phyloP scores from a whole-genome alignment of 2,329 filamentous ascomycete genomes.

The Pyrenophora graminea region DNA sequence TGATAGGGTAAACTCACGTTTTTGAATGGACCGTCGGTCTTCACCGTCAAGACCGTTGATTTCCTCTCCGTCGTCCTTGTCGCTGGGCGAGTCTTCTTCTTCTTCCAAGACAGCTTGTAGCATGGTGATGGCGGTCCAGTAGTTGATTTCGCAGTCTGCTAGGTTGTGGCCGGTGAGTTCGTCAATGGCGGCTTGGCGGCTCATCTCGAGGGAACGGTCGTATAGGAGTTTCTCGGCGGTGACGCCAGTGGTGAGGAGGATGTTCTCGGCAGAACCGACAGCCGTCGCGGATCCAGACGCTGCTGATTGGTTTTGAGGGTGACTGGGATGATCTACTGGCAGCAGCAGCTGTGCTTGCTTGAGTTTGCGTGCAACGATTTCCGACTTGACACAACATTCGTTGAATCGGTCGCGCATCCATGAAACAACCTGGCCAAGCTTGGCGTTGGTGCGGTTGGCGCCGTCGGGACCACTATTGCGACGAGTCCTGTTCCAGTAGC shows the following conservation, averaged over 20 bases:
- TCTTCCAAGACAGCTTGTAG: slow-evolving; percentile 90
- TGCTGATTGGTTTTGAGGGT: slow-evolving; percentile 75
- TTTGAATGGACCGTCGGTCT: slow-evolving; percentile 73
- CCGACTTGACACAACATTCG: slow-evolving; percentile 93
- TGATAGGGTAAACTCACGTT: slow-evolving; percentile 59
- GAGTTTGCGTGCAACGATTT: slow-evolving; percentile 87
- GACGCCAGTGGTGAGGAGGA: slow-evolving; percentile 82
- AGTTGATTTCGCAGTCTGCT: slow-evolving; percentile 85
- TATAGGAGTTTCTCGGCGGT: slow-evolving; percentile 98
- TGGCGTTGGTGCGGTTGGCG: slow-evolving; percentile 44
- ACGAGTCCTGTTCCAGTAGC: slow-evolving; percentile 87
- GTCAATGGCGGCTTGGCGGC: slow-evolving; percentile 87
- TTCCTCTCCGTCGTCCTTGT: slow-evolving; percentile 53
- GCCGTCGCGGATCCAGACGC: slow-evolving; percentile 62
- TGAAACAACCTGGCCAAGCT: slow-evolving; percentile 92
- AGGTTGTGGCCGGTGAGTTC: slow-evolving; percentile 93
- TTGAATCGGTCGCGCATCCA: slow-evolving; percentile 96
- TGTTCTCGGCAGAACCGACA: slow-evolving; percentile 72
- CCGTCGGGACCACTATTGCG: slow-evolving; percentile 56
- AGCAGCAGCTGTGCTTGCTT: slow-evolving; percentile 83
- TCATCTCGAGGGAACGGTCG: slow-evolving; percentile 96
- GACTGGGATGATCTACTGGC: slow-evolving; percentile 81
- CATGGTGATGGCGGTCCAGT: slow-evolving; percentile 91
- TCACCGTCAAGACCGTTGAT: slow-evolving; percentile 66
- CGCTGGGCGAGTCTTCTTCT: slow-evolving; percentile 64